Evolutionary conservation across 1,139 yeast species (phyloP).

Genomic region (Blastobotrys raffinosifermentans): DNA sequence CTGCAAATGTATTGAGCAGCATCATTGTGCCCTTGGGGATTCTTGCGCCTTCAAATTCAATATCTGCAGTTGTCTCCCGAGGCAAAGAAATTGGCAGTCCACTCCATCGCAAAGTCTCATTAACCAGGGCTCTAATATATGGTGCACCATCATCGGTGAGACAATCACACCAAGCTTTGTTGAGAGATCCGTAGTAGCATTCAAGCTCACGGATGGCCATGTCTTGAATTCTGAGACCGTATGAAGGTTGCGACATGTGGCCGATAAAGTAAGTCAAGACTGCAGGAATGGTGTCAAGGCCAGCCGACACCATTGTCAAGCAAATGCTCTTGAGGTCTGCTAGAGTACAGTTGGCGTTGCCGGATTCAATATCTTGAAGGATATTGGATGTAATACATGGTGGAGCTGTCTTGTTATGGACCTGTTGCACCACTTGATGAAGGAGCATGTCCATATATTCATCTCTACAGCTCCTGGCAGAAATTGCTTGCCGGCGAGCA

Average conservation of each 20-base stretch:
- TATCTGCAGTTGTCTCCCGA: slow-evolving; percentile 48
- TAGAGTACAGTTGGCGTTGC: slow-evolving; percentile 25
- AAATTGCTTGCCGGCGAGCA: slow-evolving; percentile 29
- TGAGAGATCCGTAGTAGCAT: slow-evolving; percentile 28
- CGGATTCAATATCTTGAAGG: slow-evolving; percentile 29
- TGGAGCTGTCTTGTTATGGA: slow-evolving; percentile 24
- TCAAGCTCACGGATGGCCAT: slow-evolving; percentile 38
- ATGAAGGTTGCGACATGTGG: slow-evolving; percentile 49
- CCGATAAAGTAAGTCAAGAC: slow-evolving; percentile 58
- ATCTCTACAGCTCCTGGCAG: slow-evolving; percentile 46
- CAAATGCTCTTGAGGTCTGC: slow-evolving; percentile 58
- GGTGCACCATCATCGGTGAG: slow-evolving; percentile 32
- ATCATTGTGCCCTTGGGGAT: slow-evolving; percentile 55
- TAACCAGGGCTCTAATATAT: slow-evolving; percentile 51
- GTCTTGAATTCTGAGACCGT: slow-evolving; percentile 44
- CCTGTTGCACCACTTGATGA: slow-evolving; percentile 26
- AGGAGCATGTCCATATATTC: slow-evolving; percentile 46
- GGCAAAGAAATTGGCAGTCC: slow-evolving; percentile 67
- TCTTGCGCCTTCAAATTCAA: slow-evolving; percentile 36
- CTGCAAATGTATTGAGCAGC: slow-evolving; percentile 65
- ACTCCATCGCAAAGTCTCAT: slow-evolving; percentile 59
- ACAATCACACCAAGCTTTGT: slow-evolving; percentile 45
- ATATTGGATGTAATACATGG: slow-evolving; percentile 45
- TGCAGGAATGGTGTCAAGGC: slow-evolving; percentile 66
- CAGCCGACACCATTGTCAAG: slow-evolving; percentile 74